Conservation (phyloP, 345 rosid genomes). For the Pugionium cornutum region DNA sequence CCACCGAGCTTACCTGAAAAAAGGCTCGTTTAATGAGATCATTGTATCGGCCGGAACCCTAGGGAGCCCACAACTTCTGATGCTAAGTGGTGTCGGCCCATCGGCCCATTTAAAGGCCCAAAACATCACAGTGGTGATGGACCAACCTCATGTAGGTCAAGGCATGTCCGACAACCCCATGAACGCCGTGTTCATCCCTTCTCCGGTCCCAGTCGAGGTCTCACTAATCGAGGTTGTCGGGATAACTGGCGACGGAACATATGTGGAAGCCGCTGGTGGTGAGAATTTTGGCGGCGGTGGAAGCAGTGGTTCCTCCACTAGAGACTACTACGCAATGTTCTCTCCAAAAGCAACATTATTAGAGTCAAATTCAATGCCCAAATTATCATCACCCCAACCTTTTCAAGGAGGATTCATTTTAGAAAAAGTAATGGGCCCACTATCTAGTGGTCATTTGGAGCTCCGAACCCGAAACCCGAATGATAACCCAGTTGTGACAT, state of each 20-base stretch:
- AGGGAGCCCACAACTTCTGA: constrained; percentile 73
- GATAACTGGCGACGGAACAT: constrained; percentile 57
- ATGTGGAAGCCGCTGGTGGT: constrained; percentile 66
- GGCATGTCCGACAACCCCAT: constrained; percentile 77
- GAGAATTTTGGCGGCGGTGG: constrained; percentile 47
- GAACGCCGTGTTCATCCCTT: constrained; percentile 68
- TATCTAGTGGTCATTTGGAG: constrained; percentile 59
- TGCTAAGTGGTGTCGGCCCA: constrained; percentile 83
- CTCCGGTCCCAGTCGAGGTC: constrained; percentile 67
- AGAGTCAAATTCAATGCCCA: constrained; percentile 38
- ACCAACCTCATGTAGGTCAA: constrained; percentile 68
- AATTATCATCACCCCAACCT: constrained; percentile 39
- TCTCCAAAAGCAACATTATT: constrained; percentile 50
- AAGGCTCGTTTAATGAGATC: constrained; percentile 49
- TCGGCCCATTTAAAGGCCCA: constrained; percentile 45
- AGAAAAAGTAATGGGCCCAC: constrained; percentile 65
- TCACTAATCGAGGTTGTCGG: constrained; percentile 82
- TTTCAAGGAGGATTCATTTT: constrained; percentile 63
- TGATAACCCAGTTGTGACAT: constrained; percentile 64
- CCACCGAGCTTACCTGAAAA: constrained; percentile 51
- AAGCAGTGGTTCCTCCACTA: constrained; percentile 23
- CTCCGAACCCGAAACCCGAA: constrained; percentile 50
- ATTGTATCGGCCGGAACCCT: constrained; percentile 65
- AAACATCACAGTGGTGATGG: constrained; percentile 49
- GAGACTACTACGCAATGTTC: constrained; percentile 53